Evolutionary conservation across 164 flowering plant genomes (phyloP), one percentile per base, ranked within the genome.

Genomic region (Dillenia turbinata): DNA sequence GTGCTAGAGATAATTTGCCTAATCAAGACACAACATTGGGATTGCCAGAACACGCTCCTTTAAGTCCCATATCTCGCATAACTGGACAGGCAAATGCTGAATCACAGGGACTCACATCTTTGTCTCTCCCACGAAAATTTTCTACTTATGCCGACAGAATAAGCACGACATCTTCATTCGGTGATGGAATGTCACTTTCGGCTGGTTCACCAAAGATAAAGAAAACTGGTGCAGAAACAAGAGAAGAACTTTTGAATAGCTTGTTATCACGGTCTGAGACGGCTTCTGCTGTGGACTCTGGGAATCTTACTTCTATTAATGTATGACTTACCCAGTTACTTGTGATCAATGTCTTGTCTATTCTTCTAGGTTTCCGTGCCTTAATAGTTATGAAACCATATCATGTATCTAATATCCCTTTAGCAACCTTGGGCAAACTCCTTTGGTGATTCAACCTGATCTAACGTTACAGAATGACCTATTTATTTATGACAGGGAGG

Each of bases 71-170:
- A 52, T 49, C 87, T 49, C 61, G 67, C 63, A 61, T 55, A 26
- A 11, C 65, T 8, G 85, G 75, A 48, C 82, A 74, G 54, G 70
- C 72, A 62, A 81, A 61, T 65, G 65, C 64, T 66, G 97, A 90
- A 46, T 57, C 79, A 60, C 75, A 75, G 17, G 83, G 83, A 54
- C 65, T 77, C 16, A 9, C 86, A 47, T 70, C 85, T 47, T 53
- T 81, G 73, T 61, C 70, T 47, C 73, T 66, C 16, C 78, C 90
- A 49, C 78, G 88, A 50, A 85, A 80, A 69, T 80, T 75, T 73
- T 80, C 95, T 26, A 85, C 91, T 53, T 92, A 85, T 78, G 94
- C 97, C 8, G 96, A 95, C 80, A 88, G 98, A 73, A 82, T 92
- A 65, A 75, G 97, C 68, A 86, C 90, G 22, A 74, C 79, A 45